Evolutionary conservation across 768 basidiomycete species (phyloP).

Genomic region (Pleurotus eryngii): DNA sequence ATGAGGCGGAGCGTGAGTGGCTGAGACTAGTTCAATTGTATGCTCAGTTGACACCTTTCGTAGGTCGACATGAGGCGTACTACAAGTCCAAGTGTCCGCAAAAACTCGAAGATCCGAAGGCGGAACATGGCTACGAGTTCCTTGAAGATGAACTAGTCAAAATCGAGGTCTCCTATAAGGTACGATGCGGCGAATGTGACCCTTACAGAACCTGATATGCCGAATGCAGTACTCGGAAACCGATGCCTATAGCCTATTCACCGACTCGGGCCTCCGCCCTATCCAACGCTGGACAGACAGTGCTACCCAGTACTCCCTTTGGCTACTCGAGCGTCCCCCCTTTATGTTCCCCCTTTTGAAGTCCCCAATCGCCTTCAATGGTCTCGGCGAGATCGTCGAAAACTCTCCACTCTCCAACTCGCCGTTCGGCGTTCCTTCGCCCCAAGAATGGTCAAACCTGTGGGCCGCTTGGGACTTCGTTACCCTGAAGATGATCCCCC

Average conservation of each 20-base stretch:
- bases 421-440: constrained; percentile 67
- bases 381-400: constrained; percentile 16
- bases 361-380: constrained; percentile 28
- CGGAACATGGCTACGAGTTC: constrained; percentile 47
- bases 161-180: constrained; percentile 89
- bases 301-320: constrained; percentile 72
- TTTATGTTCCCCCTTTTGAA: constrained; percentile 70
- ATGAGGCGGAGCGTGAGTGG: constrained; percentile 21
- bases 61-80: constrained; percentile 84
- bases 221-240: constrained; percentile 67
- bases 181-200: constrained; percentile 22
- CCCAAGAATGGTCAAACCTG: constrained; percentile 76
- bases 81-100: constrained; percentile 67
- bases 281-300: constrained; percentile 84
- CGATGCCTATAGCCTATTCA: constrained; percentile 70
- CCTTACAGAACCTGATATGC: not conserved
- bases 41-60: constrained; percentile 3
- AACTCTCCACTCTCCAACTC: constrained; percentile 26
- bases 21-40: not conserved
- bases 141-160: constrained; percentile 72
- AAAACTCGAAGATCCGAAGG: constrained; percentile 47
- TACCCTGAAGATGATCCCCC: constrained; percentile 82
- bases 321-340: constrained; percentile 85
- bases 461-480: constrained; percentile 92
- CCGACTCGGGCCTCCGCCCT: constrained; percentile 72